These are phyloP conservation scores for Pyrenophora graminea DNA, from an alignment of 2,329 filamentous ascomycete species.

Conservation along the genomic window DNA sequence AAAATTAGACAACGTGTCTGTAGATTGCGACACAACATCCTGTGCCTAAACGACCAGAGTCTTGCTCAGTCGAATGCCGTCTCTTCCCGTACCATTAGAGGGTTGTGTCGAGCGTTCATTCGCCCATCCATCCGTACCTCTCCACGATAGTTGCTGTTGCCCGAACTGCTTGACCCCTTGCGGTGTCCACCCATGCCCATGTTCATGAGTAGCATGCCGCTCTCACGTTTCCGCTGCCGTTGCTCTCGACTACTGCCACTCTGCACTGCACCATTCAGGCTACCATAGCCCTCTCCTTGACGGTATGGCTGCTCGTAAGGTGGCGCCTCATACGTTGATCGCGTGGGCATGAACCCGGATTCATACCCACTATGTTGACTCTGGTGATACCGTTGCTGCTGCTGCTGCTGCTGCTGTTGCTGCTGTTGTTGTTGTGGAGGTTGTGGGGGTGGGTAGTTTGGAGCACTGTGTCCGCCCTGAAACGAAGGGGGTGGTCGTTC, in stretches of 20 bases:
- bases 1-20: conserved; percentile 33
- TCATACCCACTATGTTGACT: conserved; percentile 46
- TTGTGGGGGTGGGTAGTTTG: conserved; percentile 30
- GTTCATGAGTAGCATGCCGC: conserved; percentile 47
- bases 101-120: conserved; percentile 16
- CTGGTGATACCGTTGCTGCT: conserved; percentile 30
- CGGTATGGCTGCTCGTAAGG: conserved; percentile 36
- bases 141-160: conserved; percentile 20
- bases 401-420: conserved; percentile 19
- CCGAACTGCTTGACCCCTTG: conserved; percentile 43
- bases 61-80: conserved; percentile 37
- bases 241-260: conserved; percentile 35
- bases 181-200: conserved; percentile 41
- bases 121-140: conserved; percentile 28
- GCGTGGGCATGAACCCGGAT: conserved; percentile 57
- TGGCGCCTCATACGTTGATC: conserved; percentile 53
- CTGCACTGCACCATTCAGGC: conserved; percentile 40
- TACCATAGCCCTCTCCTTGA: conserved; percentile 38
- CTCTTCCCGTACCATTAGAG: conserved; percentile 36
- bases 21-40: conserved; percentile 16
- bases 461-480: conserved; percentile 27
- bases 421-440: conserved; percentile 26
- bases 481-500: conserved; percentile 29
- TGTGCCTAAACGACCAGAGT: neutral
- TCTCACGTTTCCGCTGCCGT: conserved; percentile 43